A percentile compares a stretch with the other conserved stretches of the same genome.
Conservation (phyloP, 2,329 filamentous ascomycete genomes). For the Fusarium sp. region DNA sequence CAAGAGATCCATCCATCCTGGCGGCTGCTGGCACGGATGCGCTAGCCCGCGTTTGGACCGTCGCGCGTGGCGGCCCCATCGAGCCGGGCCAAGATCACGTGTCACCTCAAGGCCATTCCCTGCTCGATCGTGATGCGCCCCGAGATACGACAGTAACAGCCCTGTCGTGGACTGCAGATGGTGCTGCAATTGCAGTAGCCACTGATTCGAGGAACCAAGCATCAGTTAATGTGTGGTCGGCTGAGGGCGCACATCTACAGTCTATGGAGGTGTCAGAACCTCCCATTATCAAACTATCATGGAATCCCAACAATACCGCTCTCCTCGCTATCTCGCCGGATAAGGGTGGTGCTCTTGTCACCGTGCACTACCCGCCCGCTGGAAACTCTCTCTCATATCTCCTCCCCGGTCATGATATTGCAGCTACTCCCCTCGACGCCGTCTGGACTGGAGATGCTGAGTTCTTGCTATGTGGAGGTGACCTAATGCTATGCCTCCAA, state of each 20-base stretch:
- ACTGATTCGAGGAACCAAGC: slow-evolving; percentile 68
- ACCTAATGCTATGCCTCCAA: slow-evolving; percentile 65
- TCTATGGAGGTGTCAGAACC: slow-evolving; percentile 71
- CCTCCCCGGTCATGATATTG: slow-evolving; percentile 66
- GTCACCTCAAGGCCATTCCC: slow-evolving; percentile 55
- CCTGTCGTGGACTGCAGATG: slow-evolving; percentile 73
- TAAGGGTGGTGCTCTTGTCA: slow-evolving; percentile 68
- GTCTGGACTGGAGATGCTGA: slow-evolving; percentile 72
- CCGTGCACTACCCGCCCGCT: slow-evolving; percentile 64
- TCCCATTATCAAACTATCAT: slow-evolving; percentile 74
- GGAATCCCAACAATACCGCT: slow-evolving; percentile 70
- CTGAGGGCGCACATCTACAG: slow-evolving; percentile 67
- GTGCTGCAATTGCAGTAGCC: slow-evolving; percentile 70
- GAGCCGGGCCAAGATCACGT: slow-evolving; percentile 60
- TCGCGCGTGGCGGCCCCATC: slow-evolving; percentile 68
- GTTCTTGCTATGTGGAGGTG: slow-evolving; percentile 72
- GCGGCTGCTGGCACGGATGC: slow-evolving; percentile 79
- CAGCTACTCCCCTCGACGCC: slow-evolving; percentile 68
- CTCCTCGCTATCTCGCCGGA: slow-evolving; percentile 72
- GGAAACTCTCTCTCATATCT: slow-evolving; percentile 64
- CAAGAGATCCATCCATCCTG: slow-evolving; percentile 74
- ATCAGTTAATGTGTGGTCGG: slow-evolving; percentile 70
- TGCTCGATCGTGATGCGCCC: slow-evolving; percentile 70
- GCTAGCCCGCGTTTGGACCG: slow-evolving; percentile 78
- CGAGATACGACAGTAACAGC: slow-evolving; percentile 69